Conservation (phyloP, 1,284 basidiomycete species). For the Xerocomus amazonicus region DNA sequence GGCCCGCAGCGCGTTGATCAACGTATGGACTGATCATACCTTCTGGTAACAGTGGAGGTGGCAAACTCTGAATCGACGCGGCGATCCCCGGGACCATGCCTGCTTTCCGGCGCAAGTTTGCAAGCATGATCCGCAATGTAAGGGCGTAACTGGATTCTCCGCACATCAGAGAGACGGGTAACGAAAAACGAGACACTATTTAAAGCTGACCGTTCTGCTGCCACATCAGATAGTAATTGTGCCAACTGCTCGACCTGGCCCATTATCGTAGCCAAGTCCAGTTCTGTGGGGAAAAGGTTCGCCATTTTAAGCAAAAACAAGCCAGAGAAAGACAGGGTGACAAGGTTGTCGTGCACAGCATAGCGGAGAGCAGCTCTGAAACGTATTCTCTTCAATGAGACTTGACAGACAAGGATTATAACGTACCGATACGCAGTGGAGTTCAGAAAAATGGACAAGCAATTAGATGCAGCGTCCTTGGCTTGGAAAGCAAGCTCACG, state of each 20-base stretch:
- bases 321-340: slow-evolving; percentile 88
- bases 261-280: slow-evolving; percentile 72
- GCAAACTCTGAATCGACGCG: slow-evolving; percentile 47
- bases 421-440: slow-evolving; percentile 72
- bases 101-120: slow-evolving; percentile 82
- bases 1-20: slow-evolving; percentile 44
- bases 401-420: neutral
- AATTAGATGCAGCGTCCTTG: slow-evolving; percentile 85
- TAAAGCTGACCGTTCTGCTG: slow-evolving; percentile 69
- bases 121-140: slow-evolving; percentile 86
- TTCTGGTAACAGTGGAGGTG: slow-evolving; percentile 49
- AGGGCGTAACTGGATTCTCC: slow-evolving; percentile 66
- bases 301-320: slow-evolving; percentile 92
- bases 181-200: neutral
- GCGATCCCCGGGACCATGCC: slow-evolving; percentile 58
- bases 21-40: slow-evolving; percentile 53
- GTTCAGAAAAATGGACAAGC: slow-evolving; percentile 75
- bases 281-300: slow-evolving; percentile 76
- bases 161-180: slow-evolving; percentile 8
- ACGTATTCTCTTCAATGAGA: slow-evolving; percentile 1
- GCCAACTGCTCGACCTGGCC: slow-evolving; percentile 82
- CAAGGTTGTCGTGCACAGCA: slow-evolving; percentile 90
- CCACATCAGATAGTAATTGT: slow-evolving; percentile 78
- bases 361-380: slow-evolving; percentile 77
- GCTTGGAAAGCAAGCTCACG: slow-evolving; percentile 92